Base-by-base conservation (phyloP, 148 eudicot genomes). In the Chenopodium berlandieri region DNA sequence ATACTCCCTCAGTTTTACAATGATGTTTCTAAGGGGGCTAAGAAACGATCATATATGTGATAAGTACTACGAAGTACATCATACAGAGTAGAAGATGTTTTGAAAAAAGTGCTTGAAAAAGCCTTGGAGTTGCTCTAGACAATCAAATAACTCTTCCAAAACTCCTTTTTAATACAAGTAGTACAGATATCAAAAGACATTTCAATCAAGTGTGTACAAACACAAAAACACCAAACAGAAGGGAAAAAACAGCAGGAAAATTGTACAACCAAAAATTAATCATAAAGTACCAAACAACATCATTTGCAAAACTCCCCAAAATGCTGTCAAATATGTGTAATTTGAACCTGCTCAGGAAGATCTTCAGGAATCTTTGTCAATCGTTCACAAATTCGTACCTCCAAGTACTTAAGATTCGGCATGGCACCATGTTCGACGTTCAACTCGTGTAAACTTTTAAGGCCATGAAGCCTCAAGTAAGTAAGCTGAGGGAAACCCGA, bases 401-500 rank as follows among this genome's bases (percentile, higher is more conserved):
- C 83, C 10, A 84, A 62, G 73, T 23, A 37, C 20, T 48, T 60
- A 0, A 84, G 83, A n/a, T 31, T 65, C n/a, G 73, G 70, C 83
- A 84, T 75, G 32, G 80, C 80, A 32, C 86, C 80, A 31, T 80
- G 52, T 71, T 80, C 80, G n/a, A 80, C 74, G 31, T 19, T 54
- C 79, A 30, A 69, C 20, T 80, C 86, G 37, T 80, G 77, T 1
- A 84, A 30, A 32, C 65, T 80, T 79, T 84, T 84, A 66, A 84
- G 48, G 9, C 86, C 86, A 60, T 84, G 63, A 58, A 84, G 80
- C 68, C 86, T 80, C 44, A 84, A 62, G 63, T 85, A 81, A 44
- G 63, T 66, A 20, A 90, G 87, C 72, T 78, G 75, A 27, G 83
- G 83, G 63, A 90, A 90, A 16, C 92, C 88, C 17, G 7, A 40